phyloP scores from a whole-genome alignment of 345 rosid species.

The Hibiscus mutabilis region DNA sequence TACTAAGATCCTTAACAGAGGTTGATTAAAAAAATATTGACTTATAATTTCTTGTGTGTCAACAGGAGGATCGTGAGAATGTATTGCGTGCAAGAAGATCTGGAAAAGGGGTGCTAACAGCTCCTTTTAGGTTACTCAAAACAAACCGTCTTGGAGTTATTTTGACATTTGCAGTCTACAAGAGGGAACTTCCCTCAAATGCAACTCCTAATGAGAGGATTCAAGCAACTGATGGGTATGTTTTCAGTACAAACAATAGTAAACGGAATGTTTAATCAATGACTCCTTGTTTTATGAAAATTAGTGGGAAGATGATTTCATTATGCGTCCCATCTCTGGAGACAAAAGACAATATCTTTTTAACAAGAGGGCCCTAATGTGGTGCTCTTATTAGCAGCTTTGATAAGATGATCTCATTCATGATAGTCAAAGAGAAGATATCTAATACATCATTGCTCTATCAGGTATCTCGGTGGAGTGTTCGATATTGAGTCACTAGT shows the following conservation, averaged over 20 bases:
- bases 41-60: conserved; percentile 6
- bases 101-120: conserved; percentile 91
- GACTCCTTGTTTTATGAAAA: conserved; percentile 2
- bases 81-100: conserved; percentile 80
- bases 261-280: background rate
- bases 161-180: conserved; percentile 89
- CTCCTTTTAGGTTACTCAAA: conserved; percentile 86
- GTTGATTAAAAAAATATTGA: background rate
- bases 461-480: conserved; percentile 91
- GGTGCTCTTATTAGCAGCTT: background rate
- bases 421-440: background rate
- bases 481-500: conserved; percentile 91
- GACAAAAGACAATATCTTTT: background rate
- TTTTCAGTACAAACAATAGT: conserved; percentile 9
- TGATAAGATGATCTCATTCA: background rate
- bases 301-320: background rate
- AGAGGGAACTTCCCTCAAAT: conserved; percentile 70
- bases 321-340: background rate
- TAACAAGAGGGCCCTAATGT: background rate
- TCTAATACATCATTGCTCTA: conserved; percentile 16
- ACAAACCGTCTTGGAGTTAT: conserved; percentile 92
- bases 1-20: background rate
- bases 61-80: conserved; percentile 90
- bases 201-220: conserved; percentile 77
- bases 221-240: conserved; percentile 85